phyloP scores from a whole-genome alignment of 2,329 filamentous ascomycete genomes.

The Dothideomycetes sp. region DNA sequence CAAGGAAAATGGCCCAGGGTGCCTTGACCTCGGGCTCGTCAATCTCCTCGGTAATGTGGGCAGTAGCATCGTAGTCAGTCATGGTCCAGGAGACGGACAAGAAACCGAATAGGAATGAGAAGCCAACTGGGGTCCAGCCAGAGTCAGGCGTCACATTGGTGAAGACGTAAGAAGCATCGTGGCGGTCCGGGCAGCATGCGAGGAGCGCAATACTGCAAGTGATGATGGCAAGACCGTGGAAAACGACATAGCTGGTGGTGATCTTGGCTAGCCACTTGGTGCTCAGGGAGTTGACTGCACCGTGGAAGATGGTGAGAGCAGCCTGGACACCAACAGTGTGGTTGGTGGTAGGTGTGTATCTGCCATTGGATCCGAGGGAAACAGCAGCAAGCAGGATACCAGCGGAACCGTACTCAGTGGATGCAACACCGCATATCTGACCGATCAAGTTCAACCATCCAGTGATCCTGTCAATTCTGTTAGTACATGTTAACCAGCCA shows the following conservation, averaged over 20 bases:
- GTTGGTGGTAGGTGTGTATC: slow-evolving; percentile 29
- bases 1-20: slow-evolving; percentile 45
- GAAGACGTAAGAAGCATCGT: slow-evolving; percentile 43
- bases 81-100: slow-evolving; percentile 50
- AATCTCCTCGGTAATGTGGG: slow-evolving; percentile 39
- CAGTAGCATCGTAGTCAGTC: slow-evolving; percentile 43
- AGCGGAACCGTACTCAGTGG: slow-evolving; percentile 46
- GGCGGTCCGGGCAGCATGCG: slow-evolving; percentile 39
- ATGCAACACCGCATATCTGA: slow-evolving; percentile 43
- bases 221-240: slow-evolving; percentile 43
- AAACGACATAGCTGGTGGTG: slow-evolving; percentile 46
- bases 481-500: background rate
- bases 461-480: slow-evolving; percentile 16
- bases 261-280: slow-evolving; percentile 49
- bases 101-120: slow-evolving; percentile 50
- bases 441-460: slow-evolving; percentile 32
- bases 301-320: slow-evolving; percentile 40
- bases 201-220: slow-evolving; percentile 41
- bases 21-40: slow-evolving; percentile 39
- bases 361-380: slow-evolving; percentile 29
- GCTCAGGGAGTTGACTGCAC: slow-evolving; percentile 43
- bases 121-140: slow-evolving; percentile 44
- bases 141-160: slow-evolving; percentile 40
- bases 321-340: slow-evolving; percentile 46
- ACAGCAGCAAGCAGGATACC: slow-evolving; percentile 47